A percentile compares a stretch with the other conserved stretches of the same genome.
Evolutionary conservation across 495 filamentous ascomycete species (phyloP).

Genomic region (Aspergillus carlsbadensis): DNA sequence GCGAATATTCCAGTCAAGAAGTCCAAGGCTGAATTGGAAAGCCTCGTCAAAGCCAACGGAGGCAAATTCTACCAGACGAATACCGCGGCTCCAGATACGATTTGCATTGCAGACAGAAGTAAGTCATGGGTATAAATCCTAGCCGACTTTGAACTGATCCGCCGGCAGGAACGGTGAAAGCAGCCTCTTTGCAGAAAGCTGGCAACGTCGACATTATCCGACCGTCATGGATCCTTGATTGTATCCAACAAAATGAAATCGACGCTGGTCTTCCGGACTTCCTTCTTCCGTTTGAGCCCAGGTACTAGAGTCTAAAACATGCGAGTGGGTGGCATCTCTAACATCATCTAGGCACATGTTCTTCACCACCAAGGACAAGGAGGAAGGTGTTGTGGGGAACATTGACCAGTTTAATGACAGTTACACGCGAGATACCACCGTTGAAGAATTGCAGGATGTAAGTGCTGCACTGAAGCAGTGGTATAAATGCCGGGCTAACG

Average conservation of each 20-base stretch:
- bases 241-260: constrained; percentile 62
- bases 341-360: constrained; percentile 52
- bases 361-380: constrained; percentile 45
- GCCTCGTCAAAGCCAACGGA: constrained; percentile 82
- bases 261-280: constrained; percentile 57
- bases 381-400: constrained; percentile 47
- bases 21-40: constrained; percentile 78
- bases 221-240: constrained; percentile 84
- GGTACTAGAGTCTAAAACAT: constrained; percentile 37
- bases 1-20: constrained; percentile 59
- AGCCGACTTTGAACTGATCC: constrained; percentile 16
- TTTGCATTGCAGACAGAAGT: constrained; percentile 80
- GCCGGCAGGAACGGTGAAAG: constrained; percentile 68
- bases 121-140: background rate
- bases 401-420: constrained; percentile 81
- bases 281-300: constrained; percentile 68
- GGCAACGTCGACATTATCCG: constrained; percentile 69
- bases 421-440: constrained; percentile 68
- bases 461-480: background rate
- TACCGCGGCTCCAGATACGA: constrained; percentile 54
- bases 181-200: constrained; percentile 73
- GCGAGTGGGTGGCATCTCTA: background rate
- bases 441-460: constrained; percentile 63
- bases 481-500: background rate
- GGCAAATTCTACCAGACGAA: constrained; percentile 79